Percentiles rank a stretch among this genome's conserved stretches.
phyloP scores from a whole-genome alignment of 495 filamentous ascomycete genomes.

The Corynascus novoguineensis region DNA sequence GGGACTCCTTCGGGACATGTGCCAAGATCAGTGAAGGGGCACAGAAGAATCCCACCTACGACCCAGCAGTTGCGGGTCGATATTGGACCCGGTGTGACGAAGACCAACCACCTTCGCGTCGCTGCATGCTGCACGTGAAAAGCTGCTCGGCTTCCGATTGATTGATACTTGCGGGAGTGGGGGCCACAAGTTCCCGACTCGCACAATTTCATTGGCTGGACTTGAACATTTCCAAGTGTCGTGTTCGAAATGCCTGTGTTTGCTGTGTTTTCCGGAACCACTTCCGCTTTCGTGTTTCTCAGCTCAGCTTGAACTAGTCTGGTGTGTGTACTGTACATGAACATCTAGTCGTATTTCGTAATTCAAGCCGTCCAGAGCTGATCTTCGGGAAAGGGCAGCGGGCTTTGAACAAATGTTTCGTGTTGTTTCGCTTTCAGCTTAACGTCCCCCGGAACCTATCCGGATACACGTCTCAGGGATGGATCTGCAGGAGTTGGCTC shows the following conservation, averaged over 20 bases:
- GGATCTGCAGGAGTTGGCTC: too few relatives aligned
- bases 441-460: too few relatives aligned
- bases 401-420: too few relatives aligned
- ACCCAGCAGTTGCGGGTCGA: constrained; percentile 17
- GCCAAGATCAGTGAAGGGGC: constrained; percentile 21
- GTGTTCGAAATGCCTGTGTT: too few relatives aligned
- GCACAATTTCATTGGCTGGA: neutral
- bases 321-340: too few relatives aligned
- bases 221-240: neutral
- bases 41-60: neutral
- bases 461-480: too few relatives aligned
- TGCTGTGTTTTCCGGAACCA: neutral
- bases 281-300: neutral
- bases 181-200: neutral
- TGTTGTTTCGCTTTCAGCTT: too few relatives aligned
- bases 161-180: neutral
- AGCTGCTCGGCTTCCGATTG: constrained; percentile 17
- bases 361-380: too few relatives aligned
- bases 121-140: constrained; percentile 5
- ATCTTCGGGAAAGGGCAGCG: too few relatives aligned
- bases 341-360: too few relatives aligned
- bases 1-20: neutral
- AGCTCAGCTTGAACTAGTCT: too few relatives aligned
- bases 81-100: constrained; percentile 21
- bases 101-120: neutral